Percentiles rank a stretch among this genome's conserved stretches.
Conservation (phyloP, 78 protist species). For the Dictyostelium discoideum region DNA sequence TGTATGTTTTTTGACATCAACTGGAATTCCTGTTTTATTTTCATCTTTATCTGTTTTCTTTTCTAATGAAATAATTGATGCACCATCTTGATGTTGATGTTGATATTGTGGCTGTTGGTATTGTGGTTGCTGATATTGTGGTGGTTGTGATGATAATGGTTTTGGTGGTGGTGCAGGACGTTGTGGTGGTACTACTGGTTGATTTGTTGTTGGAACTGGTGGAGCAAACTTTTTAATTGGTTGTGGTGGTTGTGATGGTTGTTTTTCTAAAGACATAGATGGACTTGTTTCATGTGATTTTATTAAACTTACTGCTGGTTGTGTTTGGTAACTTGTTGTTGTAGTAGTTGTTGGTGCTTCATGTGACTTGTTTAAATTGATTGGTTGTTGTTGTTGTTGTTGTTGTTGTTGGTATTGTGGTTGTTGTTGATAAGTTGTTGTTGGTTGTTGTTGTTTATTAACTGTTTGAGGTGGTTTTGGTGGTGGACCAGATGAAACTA, state of each 20-base stretch:
- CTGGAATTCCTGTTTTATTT: neutral
- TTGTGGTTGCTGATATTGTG: neutral
- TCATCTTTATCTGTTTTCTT: neutral
- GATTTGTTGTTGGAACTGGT: neutral
- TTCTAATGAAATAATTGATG: neutral
- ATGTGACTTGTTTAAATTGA: neutral
- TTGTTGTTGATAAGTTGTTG: neutral
- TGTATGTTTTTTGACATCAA: neutral
- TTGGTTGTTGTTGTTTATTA: neutral
- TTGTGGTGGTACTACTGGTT: neutral
- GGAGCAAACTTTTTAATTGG: neutral
- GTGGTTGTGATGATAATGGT: neutral
- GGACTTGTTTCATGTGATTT: neutral
- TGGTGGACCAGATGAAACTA: conserved; percentile 6
- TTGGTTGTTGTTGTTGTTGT: conserved; percentile 7
- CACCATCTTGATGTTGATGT: neutral
- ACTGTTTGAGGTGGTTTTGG: conserved; percentile 3
- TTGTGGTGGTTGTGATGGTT: neutral
- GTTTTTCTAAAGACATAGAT: neutral
- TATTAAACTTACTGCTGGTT: neutral
- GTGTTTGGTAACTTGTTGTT: neutral
- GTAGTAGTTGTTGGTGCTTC: conserved; percentile 8
- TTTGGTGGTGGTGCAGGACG: conserved; percentile 20
- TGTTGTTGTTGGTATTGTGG: conserved; percentile 7
- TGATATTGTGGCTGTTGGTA: neutral